Evolutionary conservation across 2,329 filamentous ascomycete genomes (phyloP).

Genomic region (Xylaria sp.): DNA sequence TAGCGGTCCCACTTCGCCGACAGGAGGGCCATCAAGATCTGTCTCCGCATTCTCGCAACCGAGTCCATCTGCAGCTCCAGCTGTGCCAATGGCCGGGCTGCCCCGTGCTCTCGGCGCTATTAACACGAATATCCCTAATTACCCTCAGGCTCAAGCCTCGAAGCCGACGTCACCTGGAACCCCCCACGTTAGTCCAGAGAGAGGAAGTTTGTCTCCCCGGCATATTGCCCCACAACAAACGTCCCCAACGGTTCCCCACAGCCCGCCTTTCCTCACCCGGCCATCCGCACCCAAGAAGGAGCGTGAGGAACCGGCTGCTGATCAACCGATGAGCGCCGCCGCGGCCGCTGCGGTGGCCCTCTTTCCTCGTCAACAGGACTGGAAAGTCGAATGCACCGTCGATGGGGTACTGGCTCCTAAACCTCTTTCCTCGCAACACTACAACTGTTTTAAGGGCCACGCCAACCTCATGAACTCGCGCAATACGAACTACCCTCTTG

Average conservation of each 20-base stretch:
- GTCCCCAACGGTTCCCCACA: conserved; percentile 21
- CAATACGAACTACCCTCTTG: conserved; percentile 63
- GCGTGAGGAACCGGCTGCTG: conserved; percentile 27
- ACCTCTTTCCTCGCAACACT: conserved; percentile 55
- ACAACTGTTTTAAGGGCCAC: conserved; percentile 62
- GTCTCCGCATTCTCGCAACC: conserved; percentile 5
- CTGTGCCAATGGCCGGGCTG: conserved; percentile 5
- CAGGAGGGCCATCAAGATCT: conserved; percentile 15
- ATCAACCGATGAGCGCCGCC: conserved; percentile 24
- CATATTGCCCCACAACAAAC: conserved; percentile 22
- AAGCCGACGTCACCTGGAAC: conserved; percentile 8
- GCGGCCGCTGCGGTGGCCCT: conserved; percentile 38
- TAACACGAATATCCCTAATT: background rate
- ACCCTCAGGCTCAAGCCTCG: conserved; percentile 16
- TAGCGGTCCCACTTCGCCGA: conserved; percentile 27
- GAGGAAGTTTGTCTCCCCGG: background rate
- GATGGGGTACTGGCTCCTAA: conserved; percentile 51
- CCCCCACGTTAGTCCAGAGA: background rate
- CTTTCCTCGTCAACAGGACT: conserved; percentile 40
- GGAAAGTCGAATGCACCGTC: conserved; percentile 18
- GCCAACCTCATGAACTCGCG: conserved; percentile 59
- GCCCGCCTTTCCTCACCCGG: conserved; percentile 11
- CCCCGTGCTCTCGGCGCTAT: background rate
- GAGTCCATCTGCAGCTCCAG: conserved; percentile 7
- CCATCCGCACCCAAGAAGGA: conserved; percentile 34